Percentiles rank a stretch among this genome's conserved stretches.
Evolutionary conservation across 2,329 filamentous ascomycete genomes (phyloP).

Genomic region (Alternaria longipes): DNA sequence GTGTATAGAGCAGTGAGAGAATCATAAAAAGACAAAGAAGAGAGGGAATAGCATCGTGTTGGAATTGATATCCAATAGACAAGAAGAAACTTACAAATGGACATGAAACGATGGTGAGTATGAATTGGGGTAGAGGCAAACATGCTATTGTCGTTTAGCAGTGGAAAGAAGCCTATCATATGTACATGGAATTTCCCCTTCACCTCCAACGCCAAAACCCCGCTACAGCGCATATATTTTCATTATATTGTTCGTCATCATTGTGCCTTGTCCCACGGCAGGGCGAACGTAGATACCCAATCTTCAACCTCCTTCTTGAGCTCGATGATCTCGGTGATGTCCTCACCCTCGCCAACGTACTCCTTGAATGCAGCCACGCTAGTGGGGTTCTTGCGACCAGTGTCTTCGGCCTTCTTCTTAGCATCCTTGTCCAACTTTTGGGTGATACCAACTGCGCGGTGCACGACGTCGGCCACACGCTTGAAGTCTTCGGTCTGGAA

Average conservation of each 20-base stretch:
- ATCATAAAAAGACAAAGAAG: background rate
- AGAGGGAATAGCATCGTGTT: background rate
- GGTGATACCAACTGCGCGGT: conserved; percentile 54
- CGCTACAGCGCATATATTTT: conserved; percentile 21
- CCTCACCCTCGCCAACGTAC: conserved; percentile 53
- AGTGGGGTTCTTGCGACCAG: conserved; percentile 50
- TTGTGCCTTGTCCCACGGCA: conserved; percentile 51
- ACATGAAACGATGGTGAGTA: conserved; percentile 5
- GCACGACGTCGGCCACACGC: conserved; percentile 60
- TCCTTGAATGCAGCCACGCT: conserved; percentile 54
- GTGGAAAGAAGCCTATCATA: conserved; percentile 18
- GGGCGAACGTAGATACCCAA: conserved; percentile 54
- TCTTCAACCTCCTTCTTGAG: conserved; percentile 53
- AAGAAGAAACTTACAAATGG: background rate
- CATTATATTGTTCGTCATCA: conserved; percentile 19
- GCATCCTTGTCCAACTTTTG: conserved; percentile 53
- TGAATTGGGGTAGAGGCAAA: conserved; percentile 5
- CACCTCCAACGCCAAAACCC: conserved; percentile 28
- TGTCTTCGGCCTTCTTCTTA: conserved; percentile 49
- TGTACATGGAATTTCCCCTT: conserved; percentile 27
- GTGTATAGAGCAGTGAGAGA: background rate
- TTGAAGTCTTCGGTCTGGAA: conserved; percentile 94
- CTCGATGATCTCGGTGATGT: conserved; percentile 54
- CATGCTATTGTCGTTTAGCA: conserved; percentile 14
- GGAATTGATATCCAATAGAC: background rate